These are phyloP conservation scores for Lablab purpureus DNA, from an alignment of 306 rosid genomes.

Conservation along the genomic window DNA sequence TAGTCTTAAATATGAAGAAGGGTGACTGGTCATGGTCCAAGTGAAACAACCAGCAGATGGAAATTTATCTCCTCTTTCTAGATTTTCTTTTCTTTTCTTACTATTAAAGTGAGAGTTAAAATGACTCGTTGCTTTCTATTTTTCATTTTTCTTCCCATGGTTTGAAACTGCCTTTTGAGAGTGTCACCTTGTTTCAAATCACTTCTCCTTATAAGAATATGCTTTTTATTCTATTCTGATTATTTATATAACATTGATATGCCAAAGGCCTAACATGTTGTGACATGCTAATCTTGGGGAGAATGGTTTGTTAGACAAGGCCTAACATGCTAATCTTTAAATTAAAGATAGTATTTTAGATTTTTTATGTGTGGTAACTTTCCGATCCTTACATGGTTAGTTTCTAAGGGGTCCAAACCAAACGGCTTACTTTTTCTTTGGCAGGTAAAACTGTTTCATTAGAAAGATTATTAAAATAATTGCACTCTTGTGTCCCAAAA, in stretches of 20 bases:
- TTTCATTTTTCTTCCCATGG: constrained; percentile 47
- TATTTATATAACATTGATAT: constrained; percentile 27
- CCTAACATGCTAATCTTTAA: no score
- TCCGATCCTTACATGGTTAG: background rate
- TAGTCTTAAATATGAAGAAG: constrained; percentile 55
- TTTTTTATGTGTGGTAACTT: background rate
- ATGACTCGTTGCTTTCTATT: constrained; percentile 75
- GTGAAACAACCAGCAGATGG: constrained; percentile 52
- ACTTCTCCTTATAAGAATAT: constrained; percentile 47
- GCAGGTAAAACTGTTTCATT: constrained; percentile 31
- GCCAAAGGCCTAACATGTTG: constrained; percentile 6
- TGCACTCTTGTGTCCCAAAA: constrained; percentile 15
- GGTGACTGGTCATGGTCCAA: constrained; percentile 80
- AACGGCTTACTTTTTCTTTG: background rate
- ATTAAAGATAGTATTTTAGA: background rate
- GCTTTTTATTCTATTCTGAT: constrained; percentile 33
- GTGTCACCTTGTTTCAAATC: constrained; percentile 42
- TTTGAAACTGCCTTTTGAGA: constrained; percentile 60
- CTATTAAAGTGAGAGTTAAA: constrained; percentile 55
- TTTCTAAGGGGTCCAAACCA: constrained; percentile 22
- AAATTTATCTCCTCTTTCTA: constrained; percentile 52
- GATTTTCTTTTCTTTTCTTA: constrained; percentile 60
- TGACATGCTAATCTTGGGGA: constrained; percentile 21
- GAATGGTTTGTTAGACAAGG: background rate
- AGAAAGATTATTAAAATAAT: constrained; percentile 17